These are phyloP conservation scores for Solanum pimpinellifolium DNA, from an alignment of 257 asterid genomes.

Conservation along the genomic window DNA sequence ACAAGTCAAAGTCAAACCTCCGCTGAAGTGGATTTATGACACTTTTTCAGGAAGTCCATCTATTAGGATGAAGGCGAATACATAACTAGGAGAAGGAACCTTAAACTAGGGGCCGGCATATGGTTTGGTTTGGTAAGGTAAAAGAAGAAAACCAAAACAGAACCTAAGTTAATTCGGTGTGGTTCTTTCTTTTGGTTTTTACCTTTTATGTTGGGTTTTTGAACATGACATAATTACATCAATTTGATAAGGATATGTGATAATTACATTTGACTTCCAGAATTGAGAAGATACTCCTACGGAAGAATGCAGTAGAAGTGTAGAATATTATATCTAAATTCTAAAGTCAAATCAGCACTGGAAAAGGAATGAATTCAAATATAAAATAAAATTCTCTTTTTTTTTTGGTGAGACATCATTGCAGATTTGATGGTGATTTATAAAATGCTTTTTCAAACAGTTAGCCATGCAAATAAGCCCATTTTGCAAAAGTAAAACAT, in stretches of 20 bases:
- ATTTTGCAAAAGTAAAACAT: not conserved
- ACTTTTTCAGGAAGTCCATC: not conserved
- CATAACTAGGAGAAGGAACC: not conserved
- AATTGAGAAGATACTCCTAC: not conserved
- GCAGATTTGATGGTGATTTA: not conserved
- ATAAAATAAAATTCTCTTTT: not conserved
- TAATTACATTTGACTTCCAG: not conserved
- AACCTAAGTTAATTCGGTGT: not conserved
- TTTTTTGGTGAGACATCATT: not conserved
- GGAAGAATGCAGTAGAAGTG: not conserved
- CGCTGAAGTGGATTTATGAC: not conserved
- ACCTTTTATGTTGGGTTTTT: not conserved
- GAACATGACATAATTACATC: not conserved
- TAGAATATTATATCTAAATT: not conserved
- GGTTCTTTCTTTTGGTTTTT: not conserved
- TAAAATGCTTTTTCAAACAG: not conserved
- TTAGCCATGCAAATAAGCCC: not conserved
- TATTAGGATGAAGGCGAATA: not conserved
- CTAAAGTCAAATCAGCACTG: not conserved
- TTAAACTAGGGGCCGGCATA: not conserved
- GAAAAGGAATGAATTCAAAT: not conserved
- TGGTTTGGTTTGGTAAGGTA: not conserved
- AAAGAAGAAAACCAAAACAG: not conserved
- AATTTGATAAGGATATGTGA: not conserved
- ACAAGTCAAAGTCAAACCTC: not conserved